These are phyloP conservation scores for Niveomyces coronatus DNA, from an alignment of 2,329 filamentous ascomycete genomes.

Conservation along the genomic window DNA sequence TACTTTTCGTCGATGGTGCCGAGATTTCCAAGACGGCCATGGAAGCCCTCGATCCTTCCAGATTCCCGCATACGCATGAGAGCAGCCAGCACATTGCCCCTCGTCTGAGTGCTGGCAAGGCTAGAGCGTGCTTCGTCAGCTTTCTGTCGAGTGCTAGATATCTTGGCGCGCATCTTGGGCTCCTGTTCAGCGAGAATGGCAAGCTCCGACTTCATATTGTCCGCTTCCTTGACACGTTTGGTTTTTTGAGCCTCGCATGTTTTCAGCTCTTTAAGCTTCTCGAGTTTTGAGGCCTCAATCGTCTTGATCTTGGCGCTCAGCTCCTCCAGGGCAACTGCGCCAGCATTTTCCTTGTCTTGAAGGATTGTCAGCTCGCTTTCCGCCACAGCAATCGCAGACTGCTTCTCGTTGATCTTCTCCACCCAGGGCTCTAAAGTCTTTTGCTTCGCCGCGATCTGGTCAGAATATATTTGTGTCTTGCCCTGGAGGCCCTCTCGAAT, in stretches of 20 bases:
- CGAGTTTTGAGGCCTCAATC: constrained; percentile 59
- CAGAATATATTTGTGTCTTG: constrained; percentile 90
- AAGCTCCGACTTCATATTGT: constrained; percentile 61
- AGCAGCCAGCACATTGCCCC: constrained; percentile 83
- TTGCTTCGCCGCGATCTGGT: constrained; percentile 85
- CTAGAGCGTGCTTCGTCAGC: constrained; percentile 92
- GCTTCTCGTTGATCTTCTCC: constrained; percentile 92
- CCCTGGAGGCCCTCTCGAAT: constrained; percentile 85
- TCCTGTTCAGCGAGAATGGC: constrained; percentile 65
- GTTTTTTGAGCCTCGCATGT: constrained; percentile 63
- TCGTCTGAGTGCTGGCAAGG: constrained; percentile 79
- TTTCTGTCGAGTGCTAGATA: constrained; percentile 86
- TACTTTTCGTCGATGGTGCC: constrained; percentile 90
- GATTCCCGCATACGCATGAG: constrained; percentile 94
- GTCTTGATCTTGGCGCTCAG: constrained; percentile 66
- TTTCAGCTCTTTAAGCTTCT: constrained; percentile 66
- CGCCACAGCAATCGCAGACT: constrained; percentile 86
- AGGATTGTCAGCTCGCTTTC: constrained; percentile 92
- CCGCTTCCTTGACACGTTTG: constrained; percentile 62
- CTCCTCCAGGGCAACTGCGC: constrained; percentile 74
- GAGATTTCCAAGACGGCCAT: constrained; percentile 87
- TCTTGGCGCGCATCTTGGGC: constrained; percentile 68
- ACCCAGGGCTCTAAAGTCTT: constrained; percentile 94
- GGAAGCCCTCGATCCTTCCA: constrained; percentile 92
- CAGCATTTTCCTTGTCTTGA: constrained; percentile 78